Evolutionary conservation across 805 yeast species (phyloP).

Genomic region (Yarrowia bubula): DNA sequence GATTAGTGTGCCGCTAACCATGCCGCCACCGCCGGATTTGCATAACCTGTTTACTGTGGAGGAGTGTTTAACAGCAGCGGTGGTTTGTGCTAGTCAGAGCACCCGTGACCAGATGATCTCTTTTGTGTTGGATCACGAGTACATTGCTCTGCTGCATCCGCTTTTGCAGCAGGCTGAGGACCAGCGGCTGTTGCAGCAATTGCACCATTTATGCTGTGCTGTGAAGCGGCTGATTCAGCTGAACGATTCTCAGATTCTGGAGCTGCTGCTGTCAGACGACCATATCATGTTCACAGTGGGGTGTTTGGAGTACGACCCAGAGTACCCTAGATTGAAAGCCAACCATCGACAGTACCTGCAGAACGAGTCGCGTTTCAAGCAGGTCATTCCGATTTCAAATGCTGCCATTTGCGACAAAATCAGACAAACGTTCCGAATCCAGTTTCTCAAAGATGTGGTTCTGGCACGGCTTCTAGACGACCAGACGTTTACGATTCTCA

Average conservation of each 20-base stretch:
- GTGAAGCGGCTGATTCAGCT: slow-evolving; percentile 60
- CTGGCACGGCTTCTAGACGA: slow-evolving; percentile 82
- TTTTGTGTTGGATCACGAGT: slow-evolving; percentile 54
- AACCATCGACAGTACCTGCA: slow-evolving; percentile 67
- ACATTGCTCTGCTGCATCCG: slow-evolving; percentile 50
- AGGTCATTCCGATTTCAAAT: slow-evolving; percentile 64
- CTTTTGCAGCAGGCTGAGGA: slow-evolving; percentile 59
- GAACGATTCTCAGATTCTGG: slow-evolving; percentile 65
- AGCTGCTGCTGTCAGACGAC: slow-evolving; percentile 54
- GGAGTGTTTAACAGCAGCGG: slow-evolving; percentile 58
- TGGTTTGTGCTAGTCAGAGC: slow-evolving; percentile 40
- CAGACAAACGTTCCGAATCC: slow-evolving; percentile 71
- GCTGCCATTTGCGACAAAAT: slow-evolving; percentile 53
- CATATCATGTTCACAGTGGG: slow-evolving; percentile 64
- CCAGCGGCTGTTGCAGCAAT: slow-evolving; percentile 49
- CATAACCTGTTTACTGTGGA: slow-evolving; percentile 54
- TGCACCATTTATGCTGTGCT: slow-evolving; percentile 70
- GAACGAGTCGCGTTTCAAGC: slow-evolving; percentile 61
- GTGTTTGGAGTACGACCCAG: slow-evolving; percentile 76
- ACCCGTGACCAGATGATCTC: slow-evolving; percentile 58
- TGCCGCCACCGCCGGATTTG: slow-evolving; percentile 52
- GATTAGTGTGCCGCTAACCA: slow-evolving; percentile 73
- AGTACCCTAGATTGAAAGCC: slow-evolving; percentile 75
- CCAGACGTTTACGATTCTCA: slow-evolving; percentile 62
- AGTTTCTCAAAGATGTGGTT: slow-evolving; percentile 82